phyloP scores from a whole-genome alignment of 108 stramenopile species.

The Schizochytrium sp. region DNA sequence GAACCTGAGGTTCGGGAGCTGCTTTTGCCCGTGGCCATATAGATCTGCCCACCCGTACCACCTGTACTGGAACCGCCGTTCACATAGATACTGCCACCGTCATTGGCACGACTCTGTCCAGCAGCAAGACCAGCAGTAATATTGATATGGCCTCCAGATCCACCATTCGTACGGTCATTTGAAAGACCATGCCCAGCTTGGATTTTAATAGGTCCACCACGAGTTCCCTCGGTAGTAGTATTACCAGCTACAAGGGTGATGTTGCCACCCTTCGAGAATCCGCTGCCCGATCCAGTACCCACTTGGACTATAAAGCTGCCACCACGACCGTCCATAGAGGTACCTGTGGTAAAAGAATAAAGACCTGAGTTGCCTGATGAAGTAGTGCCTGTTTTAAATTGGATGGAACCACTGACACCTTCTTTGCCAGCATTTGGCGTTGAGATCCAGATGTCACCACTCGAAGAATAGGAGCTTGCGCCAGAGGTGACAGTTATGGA shows the following conservation, averaged over 20 bases:
- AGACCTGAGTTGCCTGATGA: constrained; percentile 56
- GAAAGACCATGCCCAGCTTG: constrained; percentile 67
- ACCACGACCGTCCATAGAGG: background rate
- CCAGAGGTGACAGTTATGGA: constrained; percentile 20
- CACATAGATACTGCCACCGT: constrained; percentile 67
- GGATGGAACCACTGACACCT: constrained; percentile 60
- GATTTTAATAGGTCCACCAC: constrained; percentile 66
- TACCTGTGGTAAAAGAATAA: constrained; percentile 37
- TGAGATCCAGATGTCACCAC: constrained; percentile 41
- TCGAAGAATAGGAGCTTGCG: background rate
- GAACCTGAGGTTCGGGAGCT: constrained; percentile 59
- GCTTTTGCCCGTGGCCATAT: constrained; percentile 62
- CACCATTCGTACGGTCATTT: constrained; percentile 61
- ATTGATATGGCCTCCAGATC: constrained; percentile 69
- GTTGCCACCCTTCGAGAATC: constrained; percentile 62
- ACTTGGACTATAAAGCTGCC: constrained; percentile 31
- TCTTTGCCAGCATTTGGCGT: background rate
- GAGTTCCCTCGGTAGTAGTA: constrained; percentile 39
- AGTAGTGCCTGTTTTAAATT: constrained; percentile 53
- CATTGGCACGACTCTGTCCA: constrained; percentile 62
- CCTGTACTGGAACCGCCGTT: constrained; percentile 62
- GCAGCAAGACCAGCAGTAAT: constrained; percentile 69
- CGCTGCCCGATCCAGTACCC: constrained; percentile 12
- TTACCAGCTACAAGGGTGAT: constrained; percentile 66
- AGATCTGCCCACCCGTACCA: constrained; percentile 63